A percentile compares a stretch with the other conserved stretches of the same genome.
Evolutionary conservation across 345 rosid species (phyloP).

Genomic region (Arabidopsis arenosa): DNA sequence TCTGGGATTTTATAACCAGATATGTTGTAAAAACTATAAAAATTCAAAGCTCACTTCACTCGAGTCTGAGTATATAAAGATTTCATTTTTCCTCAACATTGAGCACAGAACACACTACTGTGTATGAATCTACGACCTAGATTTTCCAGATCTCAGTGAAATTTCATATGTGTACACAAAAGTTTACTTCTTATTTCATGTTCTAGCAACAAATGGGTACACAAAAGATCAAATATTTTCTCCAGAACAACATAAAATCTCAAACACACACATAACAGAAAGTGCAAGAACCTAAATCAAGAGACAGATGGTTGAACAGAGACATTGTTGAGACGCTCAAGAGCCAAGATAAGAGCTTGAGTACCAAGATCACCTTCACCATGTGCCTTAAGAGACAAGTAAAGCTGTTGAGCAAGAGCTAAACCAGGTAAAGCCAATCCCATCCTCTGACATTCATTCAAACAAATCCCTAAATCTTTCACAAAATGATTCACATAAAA

Average conservation of each 20-base stretch:
- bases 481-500: conserved; percentile 86
- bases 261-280: background rate
- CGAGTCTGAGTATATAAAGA: conserved; percentile 11
- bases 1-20: conserved; percentile 34
- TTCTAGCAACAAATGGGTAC: background rate
- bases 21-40: conserved; percentile 11
- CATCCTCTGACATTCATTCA: conserved; percentile 82
- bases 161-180: background rate
- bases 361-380: conserved; percentile 83
- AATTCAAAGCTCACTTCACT: background rate
- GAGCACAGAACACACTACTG: background rate
- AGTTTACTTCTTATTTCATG: background rate
- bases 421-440: conserved; percentile 88
- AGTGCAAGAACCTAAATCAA: background rate
- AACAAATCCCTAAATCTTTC: conserved; percentile 90
- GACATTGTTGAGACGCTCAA: conserved; percentile 82
- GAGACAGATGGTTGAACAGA: conserved; percentile 46
- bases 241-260: background rate
- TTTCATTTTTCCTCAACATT: background rate
- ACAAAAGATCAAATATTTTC: background rate
- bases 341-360: conserved; percentile 78
- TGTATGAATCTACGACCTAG: background rate
- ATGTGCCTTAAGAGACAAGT: conserved; percentile 87
- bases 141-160: background rate
- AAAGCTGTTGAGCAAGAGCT: conserved; percentile 91